These are phyloP conservation scores for Hyaloscypha bicolor DNA, from an alignment of 495 filamentous ascomycete genomes.

Conservation along the genomic window DNA sequence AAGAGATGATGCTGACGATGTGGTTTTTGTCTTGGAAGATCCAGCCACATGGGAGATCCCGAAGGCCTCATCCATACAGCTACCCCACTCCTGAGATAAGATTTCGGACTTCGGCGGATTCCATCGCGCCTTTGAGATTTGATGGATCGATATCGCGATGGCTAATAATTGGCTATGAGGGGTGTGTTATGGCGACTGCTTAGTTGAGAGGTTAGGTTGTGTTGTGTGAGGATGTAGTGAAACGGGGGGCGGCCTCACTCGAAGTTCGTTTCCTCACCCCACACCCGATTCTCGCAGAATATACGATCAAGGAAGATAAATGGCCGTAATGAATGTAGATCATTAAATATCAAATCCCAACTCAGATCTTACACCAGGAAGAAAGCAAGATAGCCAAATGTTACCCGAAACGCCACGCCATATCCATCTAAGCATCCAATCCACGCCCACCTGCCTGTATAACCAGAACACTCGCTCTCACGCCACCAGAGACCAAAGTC, in stretches of 20 bases:
- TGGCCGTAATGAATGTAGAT: neutral
- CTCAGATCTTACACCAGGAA: neutral
- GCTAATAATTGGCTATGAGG: neutral
- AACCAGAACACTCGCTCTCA: slow-evolving; percentile 76
- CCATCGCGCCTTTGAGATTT: neutral
- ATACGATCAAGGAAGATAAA: neutral
- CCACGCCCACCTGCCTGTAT: slow-evolving; percentile 62
- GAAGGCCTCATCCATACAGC: slow-evolving; percentile 3
- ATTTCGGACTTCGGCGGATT: slow-evolving; percentile 15
- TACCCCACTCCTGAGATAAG: slow-evolving; percentile 23
- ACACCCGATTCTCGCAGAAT: neutral
- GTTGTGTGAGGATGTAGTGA: no score
- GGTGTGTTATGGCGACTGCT: neutral
- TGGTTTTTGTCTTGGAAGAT: neutral
- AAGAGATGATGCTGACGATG: neutral
- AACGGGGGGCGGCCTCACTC: neutral
- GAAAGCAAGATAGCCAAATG: neutral
- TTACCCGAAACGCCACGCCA: neutral
- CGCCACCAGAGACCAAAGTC: slow-evolving; percentile 57
- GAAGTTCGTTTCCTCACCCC: neutral
- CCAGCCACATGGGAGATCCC: neutral
- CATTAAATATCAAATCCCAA: neutral
- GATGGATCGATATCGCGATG: neutral
- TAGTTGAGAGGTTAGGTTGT: no score
- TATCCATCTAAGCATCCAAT: slow-evolving; percentile 10